Percentiles rank a stretch among this genome's conserved stretches.
phyloP scores from a whole-genome alignment of 768 basidiomycete genomes.

The Hydnum rufescens region DNA sequence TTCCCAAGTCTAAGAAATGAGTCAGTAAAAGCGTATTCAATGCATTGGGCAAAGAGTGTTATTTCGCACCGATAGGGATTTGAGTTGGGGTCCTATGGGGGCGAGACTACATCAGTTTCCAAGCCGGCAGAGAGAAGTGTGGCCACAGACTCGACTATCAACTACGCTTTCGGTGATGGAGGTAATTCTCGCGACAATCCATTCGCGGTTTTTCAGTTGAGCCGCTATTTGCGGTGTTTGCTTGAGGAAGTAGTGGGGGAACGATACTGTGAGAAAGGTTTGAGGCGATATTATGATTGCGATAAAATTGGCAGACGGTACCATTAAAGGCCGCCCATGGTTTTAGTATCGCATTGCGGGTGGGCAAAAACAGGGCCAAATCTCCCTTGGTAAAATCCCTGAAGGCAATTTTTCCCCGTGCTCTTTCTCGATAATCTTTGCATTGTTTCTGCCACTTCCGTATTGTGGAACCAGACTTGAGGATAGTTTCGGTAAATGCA shows the following conservation, averaged over 20 bases:
- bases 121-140: not conserved
- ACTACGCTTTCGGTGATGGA: slow-evolving; percentile 74
- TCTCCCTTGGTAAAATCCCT: slow-evolving; percentile 91
- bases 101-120: slow-evolving; percentile 7
- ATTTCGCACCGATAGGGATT: slow-evolving; percentile 26
- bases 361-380: slow-evolving; percentile 87
- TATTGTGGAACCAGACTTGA: slow-evolving; percentile 66
- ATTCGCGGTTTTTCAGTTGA: slow-evolving; percentile 77
- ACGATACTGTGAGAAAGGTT: slow-evolving; percentile 41
- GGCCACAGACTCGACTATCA: slow-evolving; percentile 41
- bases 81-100: slow-evolving; percentile 46
- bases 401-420: slow-evolving; percentile 91
- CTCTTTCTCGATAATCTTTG: slow-evolving; percentile 87
- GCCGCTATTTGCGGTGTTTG: slow-evolving; percentile 73
- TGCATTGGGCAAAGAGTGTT: not conserved
- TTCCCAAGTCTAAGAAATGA: slow-evolving; percentile 31
- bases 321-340: slow-evolving; percentile 99
- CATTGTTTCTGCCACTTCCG: slow-evolving; percentile 97
- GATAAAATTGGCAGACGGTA: slow-evolving; percentile 21
- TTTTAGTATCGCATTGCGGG: slow-evolving; percentile 78
- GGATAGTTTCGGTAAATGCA: slow-evolving; percentile 63
- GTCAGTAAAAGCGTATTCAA: not conserved
- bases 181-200: slow-evolving; percentile 87
- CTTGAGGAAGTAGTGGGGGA: slow-evolving; percentile 93
- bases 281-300: slow-evolving; percentile 2